Evolutionary conservation across 1,139 yeast genomes (phyloP).

Genomic region (Yamadazyma sp.): DNA sequence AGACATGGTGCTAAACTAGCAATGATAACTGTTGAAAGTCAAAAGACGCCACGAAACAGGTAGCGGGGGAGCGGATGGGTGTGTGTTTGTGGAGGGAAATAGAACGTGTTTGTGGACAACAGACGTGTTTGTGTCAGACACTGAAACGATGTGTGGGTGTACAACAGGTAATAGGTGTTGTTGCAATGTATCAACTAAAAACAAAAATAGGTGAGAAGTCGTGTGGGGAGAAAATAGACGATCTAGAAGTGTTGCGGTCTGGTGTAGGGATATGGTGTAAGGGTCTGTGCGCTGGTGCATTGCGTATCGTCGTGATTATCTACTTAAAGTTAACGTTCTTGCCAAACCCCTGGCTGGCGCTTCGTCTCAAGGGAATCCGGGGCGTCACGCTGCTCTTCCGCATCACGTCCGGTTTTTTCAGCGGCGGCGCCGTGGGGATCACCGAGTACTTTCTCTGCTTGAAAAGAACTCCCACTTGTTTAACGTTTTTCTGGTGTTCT

Average conservation of each 20-base stretch:
- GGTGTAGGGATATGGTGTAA: too few species aligned
- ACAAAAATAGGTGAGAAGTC: not conserved
- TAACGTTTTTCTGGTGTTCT: conserved; percentile 57
- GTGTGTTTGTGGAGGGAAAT: too few species aligned
- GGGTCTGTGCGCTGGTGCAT: too few species aligned
- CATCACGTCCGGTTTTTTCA: conserved; percentile 9
- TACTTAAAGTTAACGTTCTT: not conserved
- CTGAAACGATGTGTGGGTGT: too few species aligned
- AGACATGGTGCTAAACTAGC: not conserved
- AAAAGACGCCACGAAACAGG: not conserved
- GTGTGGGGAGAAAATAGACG: not conserved
- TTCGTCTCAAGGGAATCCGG: conserved; percentile 10
- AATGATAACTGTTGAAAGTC: not conserved
- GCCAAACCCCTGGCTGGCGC: conserved; percentile 16
- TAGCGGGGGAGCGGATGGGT: too few species aligned
- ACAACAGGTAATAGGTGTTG: not conserved
- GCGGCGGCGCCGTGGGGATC: conserved; percentile 70
- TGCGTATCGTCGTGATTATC: too few species aligned
- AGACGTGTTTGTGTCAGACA: too few species aligned
- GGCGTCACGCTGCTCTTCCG: conserved; percentile 6
- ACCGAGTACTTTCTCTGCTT: conserved; percentile 68
- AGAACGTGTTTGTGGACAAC: too few species aligned
- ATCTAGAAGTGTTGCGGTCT: too few species aligned
- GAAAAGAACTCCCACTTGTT: conserved; percentile 66
- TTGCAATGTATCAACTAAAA: not conserved